Conservation (phyloP, 2,329 filamentous ascomycete species). For the Scytalidium lignicola region DNA sequence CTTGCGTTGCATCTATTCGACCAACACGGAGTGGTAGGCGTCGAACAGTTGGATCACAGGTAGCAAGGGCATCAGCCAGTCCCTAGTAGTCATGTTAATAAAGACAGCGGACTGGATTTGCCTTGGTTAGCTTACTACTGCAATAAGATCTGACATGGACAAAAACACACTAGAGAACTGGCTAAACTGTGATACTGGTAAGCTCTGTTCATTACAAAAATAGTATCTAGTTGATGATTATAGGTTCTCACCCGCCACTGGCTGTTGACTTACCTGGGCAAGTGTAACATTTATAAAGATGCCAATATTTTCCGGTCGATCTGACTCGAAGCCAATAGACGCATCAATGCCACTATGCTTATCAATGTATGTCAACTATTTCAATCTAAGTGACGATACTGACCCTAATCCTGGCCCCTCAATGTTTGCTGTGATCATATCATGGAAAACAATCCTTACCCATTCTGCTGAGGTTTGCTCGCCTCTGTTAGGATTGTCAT, state of each 20-base stretch:
- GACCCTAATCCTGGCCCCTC: constrained; percentile 11
- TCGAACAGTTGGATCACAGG: constrained; percentile 7
- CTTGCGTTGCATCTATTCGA: constrained; percentile 16
- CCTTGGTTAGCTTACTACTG: background rate
- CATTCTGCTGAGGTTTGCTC: constrained; percentile 16
- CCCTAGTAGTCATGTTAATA: background rate
- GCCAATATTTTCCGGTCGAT: constrained; percentile 12
- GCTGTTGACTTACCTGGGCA: constrained; percentile 1
- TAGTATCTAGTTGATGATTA: too few species aligned
- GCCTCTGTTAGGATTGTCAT: constrained; percentile 3
- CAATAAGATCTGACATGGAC: constrained; percentile 1
- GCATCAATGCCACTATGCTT: constrained; percentile 15
- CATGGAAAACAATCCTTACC: constrained; percentile 16
- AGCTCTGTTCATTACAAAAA: constrained; percentile 1
- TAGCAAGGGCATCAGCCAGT: background rate
- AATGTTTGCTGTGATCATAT: constrained; percentile 11
- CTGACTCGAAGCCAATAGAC: constrained; percentile 13
- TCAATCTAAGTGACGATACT: background rate
- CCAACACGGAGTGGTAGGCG: constrained; percentile 14
- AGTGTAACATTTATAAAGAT: constrained; percentile 10
- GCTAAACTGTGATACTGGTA: background rate
- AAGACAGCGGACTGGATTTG: background rate
- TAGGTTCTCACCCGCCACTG: too few species aligned
- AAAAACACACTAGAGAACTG: background rate
- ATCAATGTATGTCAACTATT: background rate